Evolutionary conservation across 2,329 filamentous ascomycete genomes (phyloP).

Genomic region (Cryphonectria nitschkei): DNA sequence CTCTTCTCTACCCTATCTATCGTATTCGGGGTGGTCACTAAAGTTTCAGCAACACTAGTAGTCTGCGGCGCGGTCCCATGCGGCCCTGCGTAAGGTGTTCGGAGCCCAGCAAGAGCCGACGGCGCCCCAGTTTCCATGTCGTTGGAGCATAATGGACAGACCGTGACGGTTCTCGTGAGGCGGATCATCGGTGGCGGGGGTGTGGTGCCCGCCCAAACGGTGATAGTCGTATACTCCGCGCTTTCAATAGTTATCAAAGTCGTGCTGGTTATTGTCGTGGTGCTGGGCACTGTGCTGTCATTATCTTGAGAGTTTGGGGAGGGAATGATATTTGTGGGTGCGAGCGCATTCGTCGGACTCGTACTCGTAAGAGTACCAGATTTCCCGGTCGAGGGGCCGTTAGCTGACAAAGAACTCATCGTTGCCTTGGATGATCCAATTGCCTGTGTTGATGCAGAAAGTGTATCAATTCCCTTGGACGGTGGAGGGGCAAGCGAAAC

Average conservation of each 20-base stretch:
- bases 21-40: background rate
- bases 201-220: background rate
- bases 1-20: background rate
- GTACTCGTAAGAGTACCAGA: background rate
- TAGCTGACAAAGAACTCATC: background rate
- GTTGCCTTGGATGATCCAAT: background rate
- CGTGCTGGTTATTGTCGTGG: background rate
- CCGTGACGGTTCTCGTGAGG: background rate
- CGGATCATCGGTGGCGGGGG: background rate
- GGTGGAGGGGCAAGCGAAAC: background rate
- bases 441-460: background rate
- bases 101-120: slow-evolving; percentile 4
- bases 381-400: background rate
- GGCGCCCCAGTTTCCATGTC: background rate
- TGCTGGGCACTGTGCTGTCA: background rate
- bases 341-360: background rate
- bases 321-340: background rate
- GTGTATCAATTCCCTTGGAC: background rate
- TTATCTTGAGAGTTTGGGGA: background rate
- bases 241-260: background rate
- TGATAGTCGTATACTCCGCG: slow-evolving; percentile 13
- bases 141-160: background rate
- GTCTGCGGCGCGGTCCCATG: background rate
- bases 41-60: background rate
- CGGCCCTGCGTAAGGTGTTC: slow-evolving; percentile 4